Percentiles rank a stretch among this genome's conserved stretches.
These are phyloP conservation scores for Parasitella parasitica DNA, from an alignment of 371 early-diverging fungal genomes.

Conservation along the genomic window DNA sequence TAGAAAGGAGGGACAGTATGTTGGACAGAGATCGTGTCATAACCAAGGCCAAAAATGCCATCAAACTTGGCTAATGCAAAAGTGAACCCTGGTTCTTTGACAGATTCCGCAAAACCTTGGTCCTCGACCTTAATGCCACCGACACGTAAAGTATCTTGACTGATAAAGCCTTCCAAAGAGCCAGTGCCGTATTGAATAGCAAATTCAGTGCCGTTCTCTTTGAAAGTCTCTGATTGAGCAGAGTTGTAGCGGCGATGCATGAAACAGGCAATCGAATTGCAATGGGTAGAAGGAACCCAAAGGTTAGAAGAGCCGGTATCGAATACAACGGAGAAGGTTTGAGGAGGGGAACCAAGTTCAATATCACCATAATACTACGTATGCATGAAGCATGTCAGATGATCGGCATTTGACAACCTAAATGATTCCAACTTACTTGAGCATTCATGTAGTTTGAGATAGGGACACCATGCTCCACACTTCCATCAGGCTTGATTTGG, in stretches of 20 bases:
- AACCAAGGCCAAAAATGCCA: constrained; percentile 91
- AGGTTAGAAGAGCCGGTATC: constrained; percentile 95
- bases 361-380: constrained; percentile 85
- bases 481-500: constrained; percentile 52
- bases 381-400: neutral
- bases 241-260: constrained; percentile 86
- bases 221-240: constrained; percentile 65
- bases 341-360: constrained; percentile 82
- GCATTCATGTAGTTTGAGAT: constrained; percentile 95
- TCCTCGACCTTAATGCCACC: constrained; percentile 65
- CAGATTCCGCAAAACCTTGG: constrained; percentile 89
- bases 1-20: constrained; percentile 91
- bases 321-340: constrained; percentile 92
- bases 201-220: constrained; percentile 88
- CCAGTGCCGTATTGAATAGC: constrained; percentile 91
- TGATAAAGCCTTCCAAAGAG: constrained; percentile 88
- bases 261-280: constrained; percentile 90
- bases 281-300: constrained; percentile 96
- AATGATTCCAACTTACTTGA: constrained; percentile 56
- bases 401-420: neutral
- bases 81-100: constrained; percentile 88
- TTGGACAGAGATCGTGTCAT: constrained; percentile 86
- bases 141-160: constrained; percentile 73
- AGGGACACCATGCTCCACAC: constrained; percentile 77
- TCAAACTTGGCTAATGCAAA: constrained; percentile 90